Evolutionary conservation across 2,329 filamentous ascomycete species (phyloP).

Genomic region (Neurospora sp.): DNA sequence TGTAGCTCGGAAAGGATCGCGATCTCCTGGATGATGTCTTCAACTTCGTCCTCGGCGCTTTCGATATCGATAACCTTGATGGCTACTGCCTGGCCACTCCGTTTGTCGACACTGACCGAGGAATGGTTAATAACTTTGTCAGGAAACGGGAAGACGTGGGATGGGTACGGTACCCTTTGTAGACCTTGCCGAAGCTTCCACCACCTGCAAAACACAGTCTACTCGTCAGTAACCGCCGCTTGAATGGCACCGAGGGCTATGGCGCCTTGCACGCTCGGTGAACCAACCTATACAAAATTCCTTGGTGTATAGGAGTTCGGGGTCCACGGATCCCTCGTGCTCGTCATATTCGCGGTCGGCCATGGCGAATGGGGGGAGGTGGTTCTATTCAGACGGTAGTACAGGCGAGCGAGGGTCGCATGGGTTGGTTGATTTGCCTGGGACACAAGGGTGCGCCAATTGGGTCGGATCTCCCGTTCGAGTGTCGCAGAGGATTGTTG

Average conservation of each 20-base stretch:
- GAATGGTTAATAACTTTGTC: neutral
- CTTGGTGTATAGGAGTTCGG: conserved; percentile 86
- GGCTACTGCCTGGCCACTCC: conserved; percentile 84
- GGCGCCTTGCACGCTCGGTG: conserved; percentile 5
- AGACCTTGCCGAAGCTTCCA: conserved; percentile 96
- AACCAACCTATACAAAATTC: conserved; percentile 73
- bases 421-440: neutral
- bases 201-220: conserved; percentile 49
- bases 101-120: conserved; percentile 67
- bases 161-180: conserved; percentile 65
- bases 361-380: conserved; percentile 25
- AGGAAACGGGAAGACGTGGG: neutral
- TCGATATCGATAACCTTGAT: conserved; percentile 99
- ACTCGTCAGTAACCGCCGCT: conserved; percentile 15
- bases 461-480: neutral
- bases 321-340: conserved; percentile 56
- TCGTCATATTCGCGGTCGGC: conserved; percentile 38
- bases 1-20: conserved; percentile 93
- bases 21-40: conserved; percentile 98
- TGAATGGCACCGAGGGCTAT: neutral
- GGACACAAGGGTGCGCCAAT: neutral
- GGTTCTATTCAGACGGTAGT: neutral
- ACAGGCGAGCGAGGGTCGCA: neutral
- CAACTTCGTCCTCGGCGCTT: conserved; percentile 97
- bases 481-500: neutral